Base-by-base conservation (phyloP, 805 yeast genomes). In the Starmerella khaoyaiensis region DNA sequence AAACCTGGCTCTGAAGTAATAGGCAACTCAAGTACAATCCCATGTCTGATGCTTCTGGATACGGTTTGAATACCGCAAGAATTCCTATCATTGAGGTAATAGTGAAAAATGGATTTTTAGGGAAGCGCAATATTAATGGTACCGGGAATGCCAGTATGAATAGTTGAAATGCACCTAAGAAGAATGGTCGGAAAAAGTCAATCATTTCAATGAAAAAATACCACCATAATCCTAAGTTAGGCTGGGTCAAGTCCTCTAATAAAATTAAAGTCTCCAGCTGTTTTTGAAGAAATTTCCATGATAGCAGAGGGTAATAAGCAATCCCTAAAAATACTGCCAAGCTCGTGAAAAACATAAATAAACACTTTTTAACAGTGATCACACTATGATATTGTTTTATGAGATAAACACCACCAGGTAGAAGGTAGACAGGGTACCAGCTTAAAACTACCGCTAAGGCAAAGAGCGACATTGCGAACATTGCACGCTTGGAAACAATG, bases 211-310 rank as follows among this genome's bases (percentile, higher is more conserved):
- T 79, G 64, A 90, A 90, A 51, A 86, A 75, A 62, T 90, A 90
- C 99, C 99, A 90, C 99, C 99, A 90, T 16, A 90, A 63, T 0
- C 98, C 98, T 47, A 90, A 57, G 58, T 90, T 90, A 20, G 98
- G 98, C 31, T 45, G 33, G 4, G 76, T 67, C 43, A 84, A 72
- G 45, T 82, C 86, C 26, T 67, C 67, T 50, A 81, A 76, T 18
- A 63, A 61, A 5, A 82, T 52, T 5, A 46, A 42, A 7, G 56
- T 48, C 12, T 77, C 74, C 52, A 77, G 82, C 27, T 71, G 67
- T 8, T 71, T 59, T 23, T 51, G 39, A n/a, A 80, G 31, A 51
- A 74, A 73, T 34, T 50, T 48, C 58, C 58, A 57, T 3, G 59
- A 51, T 15, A 46, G 53, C 0, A 53, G 35, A 9, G 55, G 45